Base-by-base conservation (phyloP, 2,329 filamentous ascomycete species). In the Pezicula rhizophila region DNA sequence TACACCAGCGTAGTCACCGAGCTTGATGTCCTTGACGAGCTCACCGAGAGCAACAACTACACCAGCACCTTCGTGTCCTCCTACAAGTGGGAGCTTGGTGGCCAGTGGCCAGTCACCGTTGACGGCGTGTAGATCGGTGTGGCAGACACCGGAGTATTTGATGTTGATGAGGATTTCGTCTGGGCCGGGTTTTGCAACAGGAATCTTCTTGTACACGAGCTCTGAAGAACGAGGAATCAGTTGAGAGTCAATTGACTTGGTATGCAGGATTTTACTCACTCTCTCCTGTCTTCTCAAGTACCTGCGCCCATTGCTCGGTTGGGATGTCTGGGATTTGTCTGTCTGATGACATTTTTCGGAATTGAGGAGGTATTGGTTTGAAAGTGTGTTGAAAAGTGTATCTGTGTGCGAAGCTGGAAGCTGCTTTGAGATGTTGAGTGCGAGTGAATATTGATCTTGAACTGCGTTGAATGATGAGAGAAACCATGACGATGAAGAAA, bases 101-200 rank as follows among this genome's bases (percentile, higher is more conserved):
- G 74, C 68, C 45, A 96, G 70, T 45, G 91, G 90, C 90, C 90
- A 96, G 74, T 96, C 90, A 50, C 90, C 90, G 56, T 88, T 87
- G 70, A 92, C 79, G 60, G 89, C 89, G 66, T 85, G 81, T 3
- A 84, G 77, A 68, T 95, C 89, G 33, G 89, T 95, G 75, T 95
- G 89, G 78, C 89, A 95, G 59, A 95, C 89, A 66, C 89, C 89
- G 25, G 85, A 87, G 77, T 81, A 95, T 70, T 90, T 90, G 77
- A 95, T 80, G 72, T 95, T 92, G 72, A 96, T 75, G 57, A 96
- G 85, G 58, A 96, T 87, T 71, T 96, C 88, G 72, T 95, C 90
- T 46, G 90, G 85, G 18, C 84, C 89, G 35, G 91, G 91, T 68
- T 84, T 80, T 54, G 76, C 77, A 45, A 95, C 89, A 58, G 87